phyloP scores from a whole-genome alignment of 306 rosid species.

The Glycyrrhiza uralensis region DNA sequence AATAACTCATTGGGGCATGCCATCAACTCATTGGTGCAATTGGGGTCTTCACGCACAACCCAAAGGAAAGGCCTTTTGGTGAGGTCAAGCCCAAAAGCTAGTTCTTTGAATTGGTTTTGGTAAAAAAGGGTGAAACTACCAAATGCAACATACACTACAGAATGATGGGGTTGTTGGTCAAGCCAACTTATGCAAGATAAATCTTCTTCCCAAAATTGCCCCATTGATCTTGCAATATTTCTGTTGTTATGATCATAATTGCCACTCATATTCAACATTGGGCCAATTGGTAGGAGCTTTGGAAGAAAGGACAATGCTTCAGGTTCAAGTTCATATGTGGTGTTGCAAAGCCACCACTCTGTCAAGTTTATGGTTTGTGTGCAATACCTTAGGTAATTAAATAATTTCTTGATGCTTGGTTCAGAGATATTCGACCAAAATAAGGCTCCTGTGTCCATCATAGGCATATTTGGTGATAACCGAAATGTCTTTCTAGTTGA shows the following conservation, averaged over 20 bases:
- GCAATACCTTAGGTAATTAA: background rate
- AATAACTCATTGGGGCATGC: conserved; percentile 19
- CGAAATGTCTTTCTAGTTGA: background rate
- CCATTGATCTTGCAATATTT: background rate
- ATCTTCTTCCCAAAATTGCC: conserved; percentile 42
- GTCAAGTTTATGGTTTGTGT: background rate
- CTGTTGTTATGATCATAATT: background rate
- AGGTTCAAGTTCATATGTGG: conserved; percentile 29
- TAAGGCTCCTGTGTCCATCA: conserved; percentile 4
- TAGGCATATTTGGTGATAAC: conserved; percentile 22
- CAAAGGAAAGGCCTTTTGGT: conserved; percentile 35
- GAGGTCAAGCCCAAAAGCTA: conserved; percentile 31
- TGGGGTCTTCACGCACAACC: conserved; percentile 37
- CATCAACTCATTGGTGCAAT: background rate
- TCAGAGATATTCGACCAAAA: conserved; percentile 15
- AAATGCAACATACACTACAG: conserved; percentile 34
- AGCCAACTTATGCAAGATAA: conserved; percentile 37
- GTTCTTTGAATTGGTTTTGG: conserved; percentile 26
- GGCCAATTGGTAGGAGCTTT: conserved; percentile 33
- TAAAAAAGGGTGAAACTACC: conserved; percentile 29
- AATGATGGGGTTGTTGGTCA: conserved; percentile 28
- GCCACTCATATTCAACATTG: conserved; percentile 29
- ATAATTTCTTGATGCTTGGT: background rate
- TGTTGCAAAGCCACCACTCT: conserved; percentile 40
- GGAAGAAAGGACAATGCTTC: conserved; percentile 11